phyloP scores from a whole-genome alignment of 352 stramenopile genomes.

The Phytophthora nicotianae region DNA sequence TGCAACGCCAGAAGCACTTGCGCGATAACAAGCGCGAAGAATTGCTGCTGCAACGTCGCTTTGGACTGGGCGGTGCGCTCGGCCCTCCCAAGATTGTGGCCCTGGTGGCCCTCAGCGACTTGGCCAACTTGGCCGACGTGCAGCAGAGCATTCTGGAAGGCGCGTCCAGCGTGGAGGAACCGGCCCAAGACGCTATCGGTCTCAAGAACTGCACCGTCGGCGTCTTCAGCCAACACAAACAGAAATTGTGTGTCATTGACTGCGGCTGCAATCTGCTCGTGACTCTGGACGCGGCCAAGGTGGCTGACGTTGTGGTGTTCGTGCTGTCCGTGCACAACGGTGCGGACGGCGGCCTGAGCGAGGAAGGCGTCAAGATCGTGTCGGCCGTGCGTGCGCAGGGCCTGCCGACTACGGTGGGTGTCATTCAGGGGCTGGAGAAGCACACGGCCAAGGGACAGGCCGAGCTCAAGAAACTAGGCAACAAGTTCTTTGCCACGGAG shows the following conservation, averaged over 20 bases:
- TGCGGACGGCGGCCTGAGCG: slow-evolving; percentile 86
- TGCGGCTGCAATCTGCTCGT: slow-evolving; percentile 85
- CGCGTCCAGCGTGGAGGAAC: slow-evolving; percentile 62
- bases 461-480: slow-evolving; percentile 85
- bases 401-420: slow-evolving; percentile 85
- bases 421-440: slow-evolving; percentile 85
- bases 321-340: slow-evolving; percentile 79
- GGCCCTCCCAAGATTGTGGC: slow-evolving; percentile 87
- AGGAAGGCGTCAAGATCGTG: slow-evolving; percentile 88
- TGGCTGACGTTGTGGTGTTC: slow-evolving; percentile 85
- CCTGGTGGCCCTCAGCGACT: slow-evolving; percentile 77
- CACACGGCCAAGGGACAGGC: slow-evolving; percentile 69
- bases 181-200: slow-evolving; percentile 38
- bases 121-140: slow-evolving; percentile 66
- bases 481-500: slow-evolving; percentile 91
- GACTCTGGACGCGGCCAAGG: slow-evolving; percentile 85
- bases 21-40: slow-evolving; percentile 89
- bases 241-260: slow-evolving; percentile 87
- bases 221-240: slow-evolving; percentile 85
- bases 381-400: slow-evolving; percentile 93
- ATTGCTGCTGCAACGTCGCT: slow-evolving; percentile 82
- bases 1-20: slow-evolving; percentile 86
- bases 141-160: slow-evolving; percentile 71
- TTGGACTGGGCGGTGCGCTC: slow-evolving; percentile 67
- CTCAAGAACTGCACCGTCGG: slow-evolving; percentile 74